Evolutionary conservation across 345 rosid species (phyloP), one percentile per base, ranked within the genome.

Genomic region (Psidium guajava): DNA sequence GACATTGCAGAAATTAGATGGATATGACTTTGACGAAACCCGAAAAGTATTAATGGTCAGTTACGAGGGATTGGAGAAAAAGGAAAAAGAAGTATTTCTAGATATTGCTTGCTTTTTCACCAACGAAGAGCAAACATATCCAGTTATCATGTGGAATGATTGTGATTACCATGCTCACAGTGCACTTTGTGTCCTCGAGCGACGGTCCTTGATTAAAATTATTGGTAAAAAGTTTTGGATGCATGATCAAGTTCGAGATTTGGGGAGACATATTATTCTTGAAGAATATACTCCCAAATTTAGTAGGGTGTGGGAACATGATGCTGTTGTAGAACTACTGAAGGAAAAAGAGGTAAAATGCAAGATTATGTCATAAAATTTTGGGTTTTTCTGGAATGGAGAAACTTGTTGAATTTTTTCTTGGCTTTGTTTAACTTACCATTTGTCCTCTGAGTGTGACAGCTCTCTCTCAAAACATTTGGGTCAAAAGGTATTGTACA

Each of bases 121-220:
- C 27, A 22, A 84, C 0, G 32, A 21, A 8, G 51, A 69, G 20
- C 32, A 7, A 54, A 84, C 82, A 6, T 51, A 73, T 69, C 54
- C 86, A 16, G 0, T 69, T 6, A 49, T 49, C 5, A 50, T 84
- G 82, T 84, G 86, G 86, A 8, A 2, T 15, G 82, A 42, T 0
- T 51, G 49, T 21, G 2, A 21, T 0, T 84, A 49, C 6, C 0
- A 1, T 6, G 36, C 86, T n/a, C 0, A 0, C 0, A 3, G 0
- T 3, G 7, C 32, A 1, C 4, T 84, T 15, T 1, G 24, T n/a
- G 51, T 22, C 3, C 86, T 84, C 22, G 1, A 11, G 3, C 51
- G n/a, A 1, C 8, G 9, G 11, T 61, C 44, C 18, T 84, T 73
- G 47, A 69, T 84, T 1, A 84, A 28, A 22, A 50, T 73, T 51